Conservation (phyloP, 192 early-diverging fungal species). For the Oehlia diaphana region DNA sequence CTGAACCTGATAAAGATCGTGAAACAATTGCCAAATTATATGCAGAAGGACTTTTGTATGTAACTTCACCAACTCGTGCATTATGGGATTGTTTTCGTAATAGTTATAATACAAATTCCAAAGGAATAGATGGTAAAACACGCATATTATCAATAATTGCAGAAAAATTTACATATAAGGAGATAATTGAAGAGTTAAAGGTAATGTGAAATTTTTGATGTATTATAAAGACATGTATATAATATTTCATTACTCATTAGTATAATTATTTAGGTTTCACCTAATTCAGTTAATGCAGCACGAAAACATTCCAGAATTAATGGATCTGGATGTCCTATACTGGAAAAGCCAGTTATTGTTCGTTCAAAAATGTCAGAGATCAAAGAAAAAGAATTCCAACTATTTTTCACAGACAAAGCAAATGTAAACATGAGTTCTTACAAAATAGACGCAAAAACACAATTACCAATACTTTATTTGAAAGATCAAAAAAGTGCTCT, state of each 20-base stretch:
- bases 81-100: no score
- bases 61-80: no score
- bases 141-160: constrained; percentile 10
- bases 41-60: not conserved
- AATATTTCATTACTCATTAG: no score
- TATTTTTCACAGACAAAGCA: not conserved
- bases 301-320: not conserved
- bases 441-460: constrained; percentile 2
- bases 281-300: not conserved
- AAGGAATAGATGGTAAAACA: not conserved
- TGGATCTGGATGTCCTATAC: not conserved
- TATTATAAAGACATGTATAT: no score
- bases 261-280: not conserved
- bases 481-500: not conserved
- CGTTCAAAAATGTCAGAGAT: not conserved
- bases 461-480: not conserved
- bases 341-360: not conserved
- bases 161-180: constrained; percentile 4
- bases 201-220: not conserved
- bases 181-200: not conserved
- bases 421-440: not conserved
- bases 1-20: no score
- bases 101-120: not conserved
- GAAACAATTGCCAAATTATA: not conserved
- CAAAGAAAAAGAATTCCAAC: not conserved